Evolutionary conservation across 2,329 filamentous ascomycete genomes (phyloP).

Genomic region (Neonectria neomacrospora): DNA sequence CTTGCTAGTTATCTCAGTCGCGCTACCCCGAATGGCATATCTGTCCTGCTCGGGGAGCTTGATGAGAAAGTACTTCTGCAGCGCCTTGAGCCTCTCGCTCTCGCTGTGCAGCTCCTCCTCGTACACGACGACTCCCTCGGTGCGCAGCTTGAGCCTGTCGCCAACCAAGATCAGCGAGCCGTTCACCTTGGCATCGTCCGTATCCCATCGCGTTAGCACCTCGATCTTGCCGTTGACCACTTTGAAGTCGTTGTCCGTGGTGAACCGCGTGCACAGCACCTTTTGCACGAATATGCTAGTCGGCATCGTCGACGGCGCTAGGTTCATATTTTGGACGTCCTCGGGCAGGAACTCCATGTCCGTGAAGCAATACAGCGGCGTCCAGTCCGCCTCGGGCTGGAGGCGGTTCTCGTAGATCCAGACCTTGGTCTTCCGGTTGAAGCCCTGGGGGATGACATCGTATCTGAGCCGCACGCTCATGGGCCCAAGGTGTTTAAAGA

Average conservation of each 20-base stretch:
- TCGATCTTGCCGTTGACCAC: conserved; percentile 59
- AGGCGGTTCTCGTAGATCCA: conserved; percentile 52
- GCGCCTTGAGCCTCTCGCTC: conserved; percentile 58
- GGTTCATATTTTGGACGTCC: conserved; percentile 62
- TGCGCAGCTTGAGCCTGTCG: conserved; percentile 56
- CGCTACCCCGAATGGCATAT: conserved; percentile 57
- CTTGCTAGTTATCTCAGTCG: conserved; percentile 35
- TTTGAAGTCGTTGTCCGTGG: conserved; percentile 52
- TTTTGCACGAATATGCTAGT: conserved; percentile 53
- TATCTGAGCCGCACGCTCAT: conserved; percentile 58
- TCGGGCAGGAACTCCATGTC: conserved; percentile 59
- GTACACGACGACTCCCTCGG: conserved; percentile 52
- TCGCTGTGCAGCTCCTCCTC: conserved; percentile 57
- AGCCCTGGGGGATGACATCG: conserved; percentile 46
- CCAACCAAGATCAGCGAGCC: conserved; percentile 58
- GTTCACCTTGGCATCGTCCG: conserved; percentile 33
- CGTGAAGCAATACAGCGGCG: conserved; percentile 62
- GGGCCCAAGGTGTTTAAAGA: conserved; percentile 54
- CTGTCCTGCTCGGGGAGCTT: conserved; percentile 58
- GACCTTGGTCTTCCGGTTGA: conserved; percentile 48
- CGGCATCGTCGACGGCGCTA: conserved; percentile 49
- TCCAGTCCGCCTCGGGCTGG: conserved; percentile 52
- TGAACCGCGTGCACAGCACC: conserved; percentile 50
- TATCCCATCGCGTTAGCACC: conserved; percentile 47
- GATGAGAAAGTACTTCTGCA: conserved; percentile 63